Conservation (phyloP, 495 filamentous ascomycete genomes). For the Penicillium canariense region DNA sequence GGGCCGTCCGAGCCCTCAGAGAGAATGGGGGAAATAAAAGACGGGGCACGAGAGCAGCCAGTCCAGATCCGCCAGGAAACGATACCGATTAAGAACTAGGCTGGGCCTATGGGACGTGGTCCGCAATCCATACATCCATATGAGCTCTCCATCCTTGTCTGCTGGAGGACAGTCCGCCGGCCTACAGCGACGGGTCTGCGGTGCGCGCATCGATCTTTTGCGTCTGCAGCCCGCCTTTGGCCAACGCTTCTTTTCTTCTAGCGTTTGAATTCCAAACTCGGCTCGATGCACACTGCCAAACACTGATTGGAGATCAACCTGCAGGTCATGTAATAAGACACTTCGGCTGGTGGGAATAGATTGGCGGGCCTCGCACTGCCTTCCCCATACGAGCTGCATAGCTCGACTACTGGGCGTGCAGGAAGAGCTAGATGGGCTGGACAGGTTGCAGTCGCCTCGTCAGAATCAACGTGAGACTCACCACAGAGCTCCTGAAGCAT, state of each 20-base stretch:
- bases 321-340: neutral
- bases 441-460: neutral
- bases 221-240: conserved; percentile 2
- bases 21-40: neutral
- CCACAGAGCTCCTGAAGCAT: no score
- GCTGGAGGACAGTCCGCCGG: conserved; percentile 19
- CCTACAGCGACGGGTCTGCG: neutral
- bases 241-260: no score
- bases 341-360: neutral
- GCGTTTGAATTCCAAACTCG: neutral
- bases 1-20: neutral
- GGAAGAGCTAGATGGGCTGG: neutral
- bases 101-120: neutral
- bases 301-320: neutral
- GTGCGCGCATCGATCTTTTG: neutral
- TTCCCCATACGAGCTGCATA: neutral
- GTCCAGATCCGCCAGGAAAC: neutral
- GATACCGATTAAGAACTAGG: conserved; percentile 2
- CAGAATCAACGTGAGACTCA: neutral
- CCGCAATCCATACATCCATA: neutral
- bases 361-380: neutral
- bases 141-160: neutral
- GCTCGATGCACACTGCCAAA: neutral
- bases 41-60: neutral
- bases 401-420: neutral